Evolutionary conservation across 2,329 filamentous ascomycete species (phyloP).

Genomic region (Tolypocladium sp.): DNA sequence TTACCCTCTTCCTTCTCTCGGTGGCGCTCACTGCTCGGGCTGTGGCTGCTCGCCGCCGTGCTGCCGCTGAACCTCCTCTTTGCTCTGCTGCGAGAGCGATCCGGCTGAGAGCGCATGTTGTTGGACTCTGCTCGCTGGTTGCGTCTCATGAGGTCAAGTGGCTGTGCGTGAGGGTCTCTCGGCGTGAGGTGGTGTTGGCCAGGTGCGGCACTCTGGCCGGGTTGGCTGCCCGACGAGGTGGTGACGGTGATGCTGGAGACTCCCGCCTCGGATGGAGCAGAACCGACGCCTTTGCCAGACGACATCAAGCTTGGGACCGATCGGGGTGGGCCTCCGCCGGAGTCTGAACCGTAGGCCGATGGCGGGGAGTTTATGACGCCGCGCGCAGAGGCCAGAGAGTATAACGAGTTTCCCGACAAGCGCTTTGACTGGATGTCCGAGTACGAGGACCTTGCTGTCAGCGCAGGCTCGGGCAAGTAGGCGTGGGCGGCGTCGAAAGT

Average conservation of each 20-base stretch:
- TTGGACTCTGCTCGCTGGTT: conserved; percentile 26
- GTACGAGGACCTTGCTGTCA: conserved; percentile 35
- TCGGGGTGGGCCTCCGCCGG: conserved; percentile 27
- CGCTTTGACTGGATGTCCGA: conserved; percentile 51
- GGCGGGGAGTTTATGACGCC: conserved; percentile 38
- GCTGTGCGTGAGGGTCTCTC: conserved; percentile 28
- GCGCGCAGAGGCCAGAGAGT: conserved; percentile 56
- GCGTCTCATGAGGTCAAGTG: conserved; percentile 36
- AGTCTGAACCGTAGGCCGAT: conserved; percentile 46
- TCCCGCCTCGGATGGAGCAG: conserved; percentile 40
- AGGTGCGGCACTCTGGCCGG: conserved; percentile 16
- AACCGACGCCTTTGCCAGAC: conserved; percentile 29
- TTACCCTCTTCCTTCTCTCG: conserved; percentile 49
- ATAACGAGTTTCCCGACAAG: conserved; percentile 64
- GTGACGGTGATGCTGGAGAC: conserved; percentile 44
- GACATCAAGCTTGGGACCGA: conserved; percentile 37
- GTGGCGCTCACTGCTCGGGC: conserved; percentile 62
- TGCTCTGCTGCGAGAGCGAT: conserved; percentile 56
- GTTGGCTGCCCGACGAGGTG: conserved; percentile 35
- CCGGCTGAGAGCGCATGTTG: conserved; percentile 34
- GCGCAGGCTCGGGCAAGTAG: conserved; percentile 39
- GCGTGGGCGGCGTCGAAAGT: conserved; percentile 15
- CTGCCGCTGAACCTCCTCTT: conserved; percentile 75
- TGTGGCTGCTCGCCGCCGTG: conserved; percentile 73
- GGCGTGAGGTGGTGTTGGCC: conserved; percentile 36